Conservation (phyloP, 1,284 basidiomycete genomes). For the Mrakiaceae sp. region DNA sequence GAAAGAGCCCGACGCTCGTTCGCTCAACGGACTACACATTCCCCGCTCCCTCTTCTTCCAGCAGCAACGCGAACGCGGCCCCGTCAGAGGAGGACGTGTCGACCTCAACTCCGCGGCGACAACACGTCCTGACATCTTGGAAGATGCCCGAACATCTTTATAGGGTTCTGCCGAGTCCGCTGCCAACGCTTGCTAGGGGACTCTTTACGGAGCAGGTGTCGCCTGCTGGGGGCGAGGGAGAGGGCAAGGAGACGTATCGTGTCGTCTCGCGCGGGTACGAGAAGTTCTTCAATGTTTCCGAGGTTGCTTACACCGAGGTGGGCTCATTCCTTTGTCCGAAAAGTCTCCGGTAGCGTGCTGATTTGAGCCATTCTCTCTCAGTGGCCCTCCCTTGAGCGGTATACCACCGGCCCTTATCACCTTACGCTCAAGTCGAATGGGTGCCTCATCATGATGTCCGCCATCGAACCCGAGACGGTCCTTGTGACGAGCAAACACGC, state of each 20-base stretch:
- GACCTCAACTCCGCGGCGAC: too few species aligned
- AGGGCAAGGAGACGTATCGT: constrained; percentile 40
- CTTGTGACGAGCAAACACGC: constrained; percentile 89
- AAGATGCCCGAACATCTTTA: constrained; percentile 95
- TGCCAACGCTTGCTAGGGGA: constrained; percentile 81
- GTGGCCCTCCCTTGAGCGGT: constrained; percentile 64
- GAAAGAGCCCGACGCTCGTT: too few species aligned
- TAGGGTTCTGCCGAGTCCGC: constrained; percentile 72
- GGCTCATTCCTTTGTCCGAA: not conserved
- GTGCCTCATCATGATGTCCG: constrained; percentile 93
- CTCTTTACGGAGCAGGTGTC: constrained; percentile 55
- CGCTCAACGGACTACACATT: too few species aligned
- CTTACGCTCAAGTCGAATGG: constrained; percentile 94
- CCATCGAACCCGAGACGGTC: constrained; percentile 62
- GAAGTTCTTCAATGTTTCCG: constrained; percentile 98
- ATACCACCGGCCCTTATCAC: constrained; percentile 70
- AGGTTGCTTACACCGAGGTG: constrained; percentile 88
- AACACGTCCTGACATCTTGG: constrained; percentile 61
- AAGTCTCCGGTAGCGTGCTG: not conserved
- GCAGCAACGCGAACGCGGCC: too few species aligned
- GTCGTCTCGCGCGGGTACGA: constrained; percentile 91
- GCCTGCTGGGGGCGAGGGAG: constrained; percentile 2
- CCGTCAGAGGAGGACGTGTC: too few species aligned
- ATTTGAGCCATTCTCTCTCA: constrained; percentile 30
- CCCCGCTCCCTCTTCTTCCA: too few species aligned